These are phyloP conservation scores for Penicillium parvum DNA, from an alignment of 495 filamentous ascomycete genomes.

Conservation along the genomic window DNA sequence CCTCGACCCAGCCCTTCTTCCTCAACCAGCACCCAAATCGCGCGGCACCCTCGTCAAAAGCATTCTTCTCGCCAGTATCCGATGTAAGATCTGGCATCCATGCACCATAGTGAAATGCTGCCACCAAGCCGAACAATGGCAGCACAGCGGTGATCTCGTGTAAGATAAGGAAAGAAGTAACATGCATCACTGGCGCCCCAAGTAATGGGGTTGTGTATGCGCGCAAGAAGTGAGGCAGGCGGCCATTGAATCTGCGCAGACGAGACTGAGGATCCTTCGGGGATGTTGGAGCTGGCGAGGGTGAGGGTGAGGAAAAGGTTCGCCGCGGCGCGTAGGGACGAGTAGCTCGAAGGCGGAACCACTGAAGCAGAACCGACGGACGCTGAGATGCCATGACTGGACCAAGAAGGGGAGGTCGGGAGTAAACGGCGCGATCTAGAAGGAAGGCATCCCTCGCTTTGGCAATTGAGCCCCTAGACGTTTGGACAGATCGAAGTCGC, in stretches of 20 bases:
- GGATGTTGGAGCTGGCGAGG: conserved; percentile 9
- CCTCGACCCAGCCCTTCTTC: conserved; percentile 59
- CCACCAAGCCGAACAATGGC: conserved; percentile 71
- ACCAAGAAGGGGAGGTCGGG: background rate
- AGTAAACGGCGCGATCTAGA: conserved; percentile 1
- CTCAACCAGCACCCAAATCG: conserved; percentile 56
- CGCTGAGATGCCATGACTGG: conserved; percentile 11
- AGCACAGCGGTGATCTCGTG: conserved; percentile 88
- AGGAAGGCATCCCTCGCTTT: conserved; percentile 11
- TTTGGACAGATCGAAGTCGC: background rate
- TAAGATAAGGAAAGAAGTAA: conserved; percentile 80
- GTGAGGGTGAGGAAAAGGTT: conserved; percentile 25
- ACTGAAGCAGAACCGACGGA: conserved; percentile 15
- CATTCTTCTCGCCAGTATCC: conserved; percentile 40
- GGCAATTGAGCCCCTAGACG: conserved; percentile 9
- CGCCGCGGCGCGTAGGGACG: conserved; percentile 9
- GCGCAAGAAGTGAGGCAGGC: conserved; percentile 57
- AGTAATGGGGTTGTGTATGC: conserved; percentile 63
- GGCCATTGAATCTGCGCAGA: conserved; percentile 55
- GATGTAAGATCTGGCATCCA: conserved; percentile 55
- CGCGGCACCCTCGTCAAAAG: conserved; percentile 49
- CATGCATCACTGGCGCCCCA: conserved; percentile 72
- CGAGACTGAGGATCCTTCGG: conserved; percentile 40
- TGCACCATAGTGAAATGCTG: conserved; percentile 68
- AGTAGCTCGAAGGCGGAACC: conserved; percentile 9